A percentile compares a stretch with the other conserved stretches of the same genome.
phyloP scores from a whole-genome alignment of 169 alveolate species.

The Plasmodium coatneyi region DNA sequence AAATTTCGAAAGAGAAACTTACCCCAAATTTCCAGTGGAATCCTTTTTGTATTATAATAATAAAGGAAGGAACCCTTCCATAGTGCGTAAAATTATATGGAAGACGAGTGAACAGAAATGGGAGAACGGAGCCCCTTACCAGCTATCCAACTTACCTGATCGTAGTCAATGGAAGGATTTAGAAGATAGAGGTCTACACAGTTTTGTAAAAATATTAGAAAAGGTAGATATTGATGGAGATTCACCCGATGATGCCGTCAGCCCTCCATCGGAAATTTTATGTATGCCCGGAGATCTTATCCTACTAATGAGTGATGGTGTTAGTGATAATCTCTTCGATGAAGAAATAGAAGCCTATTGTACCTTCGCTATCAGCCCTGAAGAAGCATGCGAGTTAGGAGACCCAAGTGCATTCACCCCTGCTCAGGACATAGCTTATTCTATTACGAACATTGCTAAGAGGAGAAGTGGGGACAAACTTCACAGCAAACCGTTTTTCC shows the following conservation, averaged over 20 bases:
- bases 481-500: conserved; percentile 57
- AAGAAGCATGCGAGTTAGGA: conserved; percentile 78
- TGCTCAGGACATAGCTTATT: conserved; percentile 78
- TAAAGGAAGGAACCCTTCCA: conserved; percentile 76
- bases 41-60: conserved; percentile 47
- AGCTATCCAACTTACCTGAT: conserved; percentile 79
- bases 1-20: conserved; percentile 73
- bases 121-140: conserved; percentile 86
- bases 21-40: conserved; percentile 62
- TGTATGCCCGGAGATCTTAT: conserved; percentile 82
- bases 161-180: conserved; percentile 77
- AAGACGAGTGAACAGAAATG: conserved; percentile 81
- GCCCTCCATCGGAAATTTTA: conserved; percentile 78
- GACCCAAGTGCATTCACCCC: conserved; percentile 52
- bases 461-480: conserved; percentile 75
- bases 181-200: conserved; percentile 76
- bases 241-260: conserved; percentile 78
- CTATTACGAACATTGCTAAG: conserved; percentile 76
- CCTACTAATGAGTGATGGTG: conserved; percentile 81
- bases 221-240: conserved; percentile 81
- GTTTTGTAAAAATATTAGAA: conserved; percentile 77
- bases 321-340: conserved; percentile 81
- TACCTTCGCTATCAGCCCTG: conserved; percentile 82
- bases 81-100: conserved; percentile 78
- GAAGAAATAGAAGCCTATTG: conserved; percentile 80